A percentile compares a stretch with the other conserved stretches of the same genome.
Evolutionary conservation across 192 early-diverging fungal species (phyloP).

Genomic region (Ramicandelaber brevisporus): DNA sequence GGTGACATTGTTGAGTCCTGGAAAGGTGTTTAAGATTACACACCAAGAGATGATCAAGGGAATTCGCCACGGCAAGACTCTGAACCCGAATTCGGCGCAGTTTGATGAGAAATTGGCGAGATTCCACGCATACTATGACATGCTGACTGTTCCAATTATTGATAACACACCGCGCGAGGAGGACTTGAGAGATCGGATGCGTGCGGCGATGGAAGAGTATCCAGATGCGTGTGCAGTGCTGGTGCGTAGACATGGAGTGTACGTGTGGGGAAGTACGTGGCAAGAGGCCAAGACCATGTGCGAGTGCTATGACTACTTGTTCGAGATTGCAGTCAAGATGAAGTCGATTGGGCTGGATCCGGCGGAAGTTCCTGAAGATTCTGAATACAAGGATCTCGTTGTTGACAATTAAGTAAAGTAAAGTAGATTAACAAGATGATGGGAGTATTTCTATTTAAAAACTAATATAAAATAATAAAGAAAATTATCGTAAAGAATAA

Average conservation of each 20-base stretch:
- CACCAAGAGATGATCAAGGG: constrained; percentile 99
- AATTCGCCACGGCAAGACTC: constrained; percentile 45
- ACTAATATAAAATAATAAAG: too few relatives aligned
- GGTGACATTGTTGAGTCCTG: constrained; percentile 56
- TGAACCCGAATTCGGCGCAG: too few relatives aligned
- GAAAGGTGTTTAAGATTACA: constrained; percentile 57
- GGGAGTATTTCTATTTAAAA: too few relatives aligned
- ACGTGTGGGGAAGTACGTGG: constrained; percentile 91
- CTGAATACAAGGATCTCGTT: too few relatives aligned
- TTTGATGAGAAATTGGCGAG: too few relatives aligned
- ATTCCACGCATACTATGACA: constrained; percentile 59
- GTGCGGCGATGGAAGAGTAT: constrained; percentile 59
- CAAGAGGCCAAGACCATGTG: constrained; percentile 94
- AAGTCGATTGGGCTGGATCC: constrained; percentile 65
- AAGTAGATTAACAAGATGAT: too few relatives aligned
- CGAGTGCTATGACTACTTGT: constrained; percentile 97
- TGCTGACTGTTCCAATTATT: constrained; percentile 70
- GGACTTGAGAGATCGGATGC: constrained; percentile 70
- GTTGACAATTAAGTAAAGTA: too few relatives aligned
- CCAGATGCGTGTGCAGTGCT: constrained; percentile 85
- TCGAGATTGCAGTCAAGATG: constrained; percentile 92
- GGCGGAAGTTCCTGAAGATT: constrained; percentile 5
- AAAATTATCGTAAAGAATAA: too few relatives aligned
- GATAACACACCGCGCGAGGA: constrained; percentile 91
- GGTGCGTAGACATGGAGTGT: constrained; percentile 86